These are phyloP conservation scores for Echeveria elegans DNA, from an alignment of 164 flowering plant species.

Conservation along the genomic window DNA sequence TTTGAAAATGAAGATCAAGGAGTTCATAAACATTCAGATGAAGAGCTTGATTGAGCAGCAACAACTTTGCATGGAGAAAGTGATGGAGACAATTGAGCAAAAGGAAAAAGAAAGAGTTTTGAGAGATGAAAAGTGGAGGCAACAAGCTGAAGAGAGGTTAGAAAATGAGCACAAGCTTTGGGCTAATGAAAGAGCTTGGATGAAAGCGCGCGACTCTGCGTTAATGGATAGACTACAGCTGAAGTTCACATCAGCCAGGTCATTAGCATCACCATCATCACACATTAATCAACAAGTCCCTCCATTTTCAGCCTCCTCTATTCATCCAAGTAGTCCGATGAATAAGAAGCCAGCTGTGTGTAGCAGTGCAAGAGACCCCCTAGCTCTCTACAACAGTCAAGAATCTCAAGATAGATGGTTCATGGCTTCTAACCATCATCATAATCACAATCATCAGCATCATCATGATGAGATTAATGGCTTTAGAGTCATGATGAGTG, in stretches of 20 bases:
- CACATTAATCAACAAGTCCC: slow-evolving; percentile 2
- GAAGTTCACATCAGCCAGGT: slow-evolving; percentile 32
- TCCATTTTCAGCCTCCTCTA: neutral
- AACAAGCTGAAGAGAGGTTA: slow-evolving; percentile 42
- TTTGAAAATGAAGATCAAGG: slow-evolving; percentile 70
- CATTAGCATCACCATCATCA: neutral
- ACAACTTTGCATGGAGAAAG: slow-evolving; percentile 81
- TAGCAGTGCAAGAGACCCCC: neutral
- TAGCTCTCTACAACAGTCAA: neutral
- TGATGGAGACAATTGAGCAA: slow-evolving; percentile 56
- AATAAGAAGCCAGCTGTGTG: neutral
- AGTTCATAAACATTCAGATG: slow-evolving; percentile 70
- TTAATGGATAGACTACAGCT: slow-evolving; percentile 64
- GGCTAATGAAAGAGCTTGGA: slow-evolving; percentile 74
- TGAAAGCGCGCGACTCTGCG: slow-evolving; percentile 69
- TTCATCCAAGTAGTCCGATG: neutral
- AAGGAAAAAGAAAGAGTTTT: slow-evolving; percentile 61
- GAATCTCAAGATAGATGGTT: slow-evolving; percentile 2
- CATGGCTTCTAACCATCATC: slow-evolving; percentile 12
- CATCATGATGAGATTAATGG: slow-evolving; percentile 15
- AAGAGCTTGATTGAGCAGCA: slow-evolving; percentile 71
- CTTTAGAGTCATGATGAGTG: slow-evolving; percentile 5
- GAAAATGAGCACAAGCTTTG: slow-evolving; percentile 58
- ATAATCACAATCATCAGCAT: slow-evolving; percentile 18
- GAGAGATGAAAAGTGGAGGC: slow-evolving; percentile 71